Evolutionary conservation across 2,329 filamentous ascomycete species (phyloP).

Genomic region (Teratosphaeriaceae sp.): DNA sequence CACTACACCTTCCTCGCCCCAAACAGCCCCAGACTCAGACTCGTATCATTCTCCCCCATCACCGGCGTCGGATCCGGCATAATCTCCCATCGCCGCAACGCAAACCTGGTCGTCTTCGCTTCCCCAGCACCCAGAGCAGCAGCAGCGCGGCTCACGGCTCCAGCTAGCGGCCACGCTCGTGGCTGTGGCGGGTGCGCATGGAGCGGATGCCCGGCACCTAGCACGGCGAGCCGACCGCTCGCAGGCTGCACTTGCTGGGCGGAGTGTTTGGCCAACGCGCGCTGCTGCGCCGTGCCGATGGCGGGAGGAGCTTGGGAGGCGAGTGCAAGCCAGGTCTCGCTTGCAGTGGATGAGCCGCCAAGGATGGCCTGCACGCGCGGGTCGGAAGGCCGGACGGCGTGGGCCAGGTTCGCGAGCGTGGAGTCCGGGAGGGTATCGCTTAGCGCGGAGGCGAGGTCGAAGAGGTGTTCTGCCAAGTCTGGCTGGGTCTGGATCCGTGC

Average conservation of each 20-base stretch:
- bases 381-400: conserved; percentile 20
- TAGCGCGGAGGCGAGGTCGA: conserved; percentile 37
- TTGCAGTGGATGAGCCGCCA: conserved; percentile 24
- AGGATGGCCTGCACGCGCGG: conserved; percentile 36
- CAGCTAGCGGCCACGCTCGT: neutral
- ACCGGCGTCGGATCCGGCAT: conserved; percentile 63
- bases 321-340: conserved; percentile 39
- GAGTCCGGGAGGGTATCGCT: conserved; percentile 37
- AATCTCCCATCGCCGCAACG: conserved; percentile 65
- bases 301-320: conserved; percentile 5
- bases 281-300: conserved; percentile 23
- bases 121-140: conserved; percentile 22
- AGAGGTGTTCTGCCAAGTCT: conserved; percentile 33
- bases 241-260: conserved; percentile 5
- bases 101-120: conserved; percentile 35
- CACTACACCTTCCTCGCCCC: conserved; percentile 49
- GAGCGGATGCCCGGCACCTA: conserved; percentile 3
- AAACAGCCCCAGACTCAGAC: conserved; percentile 64
- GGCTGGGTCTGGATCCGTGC: conserved; percentile 31
- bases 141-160: neutral
- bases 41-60: conserved; percentile 68
- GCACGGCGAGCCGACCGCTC: neutral
- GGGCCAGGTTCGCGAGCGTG: conserved; percentile 27
- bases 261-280: conserved; percentile 16
- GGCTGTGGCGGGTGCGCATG: conserved; percentile 1